A percentile compares a stretch with the other conserved stretches of the same genome.
Conservation (phyloP, 805 yeast genomes). For the Jamesozyma piceae region DNA sequence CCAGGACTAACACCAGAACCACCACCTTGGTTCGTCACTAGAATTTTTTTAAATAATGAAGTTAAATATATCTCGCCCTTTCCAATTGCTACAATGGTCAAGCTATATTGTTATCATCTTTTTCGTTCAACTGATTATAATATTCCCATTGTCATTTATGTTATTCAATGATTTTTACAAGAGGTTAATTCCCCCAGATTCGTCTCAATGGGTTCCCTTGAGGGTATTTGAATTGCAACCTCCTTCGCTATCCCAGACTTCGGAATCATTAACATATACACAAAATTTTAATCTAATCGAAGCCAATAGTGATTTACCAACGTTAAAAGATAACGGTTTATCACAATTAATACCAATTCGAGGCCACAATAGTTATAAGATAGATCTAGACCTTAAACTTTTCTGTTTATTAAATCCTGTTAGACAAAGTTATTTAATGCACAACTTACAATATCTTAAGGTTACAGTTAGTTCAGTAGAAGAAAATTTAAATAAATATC, state of each 20-base stretch:
- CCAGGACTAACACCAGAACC: too few relatives aligned
- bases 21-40: too few relatives aligned
- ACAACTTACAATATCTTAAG: constrained; percentile 1
- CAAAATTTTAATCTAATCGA: constrained; percentile 12
- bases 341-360: constrained; percentile 17
- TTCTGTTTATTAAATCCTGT: constrained; percentile 11
- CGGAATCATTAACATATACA: constrained; percentile 1
- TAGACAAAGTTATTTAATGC: background rate
- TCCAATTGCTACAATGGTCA: constrained; percentile 25
- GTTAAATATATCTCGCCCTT: constrained; percentile 23
- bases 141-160: constrained; percentile 23
- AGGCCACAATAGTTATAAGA: constrained; percentile 16
- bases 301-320: constrained; percentile 11
- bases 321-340: constrained; percentile 18
- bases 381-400: constrained; percentile 19
- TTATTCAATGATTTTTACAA: constrained; percentile 24
- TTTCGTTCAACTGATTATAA: constrained; percentile 16
- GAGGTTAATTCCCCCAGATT: constrained; percentile 22
- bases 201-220: constrained; percentile 20
- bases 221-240: constrained; percentile 5
- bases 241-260: background rate
- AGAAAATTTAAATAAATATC: background rate
- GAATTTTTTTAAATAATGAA: too few relatives aligned
- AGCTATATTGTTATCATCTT: constrained; percentile 13
- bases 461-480: background rate